Percentiles rank a stretch among this genome's conserved stretches.
phyloP scores from a whole-genome alignment of 495 filamentous ascomycete genomes.

The Cudoniella acicularis region DNA sequence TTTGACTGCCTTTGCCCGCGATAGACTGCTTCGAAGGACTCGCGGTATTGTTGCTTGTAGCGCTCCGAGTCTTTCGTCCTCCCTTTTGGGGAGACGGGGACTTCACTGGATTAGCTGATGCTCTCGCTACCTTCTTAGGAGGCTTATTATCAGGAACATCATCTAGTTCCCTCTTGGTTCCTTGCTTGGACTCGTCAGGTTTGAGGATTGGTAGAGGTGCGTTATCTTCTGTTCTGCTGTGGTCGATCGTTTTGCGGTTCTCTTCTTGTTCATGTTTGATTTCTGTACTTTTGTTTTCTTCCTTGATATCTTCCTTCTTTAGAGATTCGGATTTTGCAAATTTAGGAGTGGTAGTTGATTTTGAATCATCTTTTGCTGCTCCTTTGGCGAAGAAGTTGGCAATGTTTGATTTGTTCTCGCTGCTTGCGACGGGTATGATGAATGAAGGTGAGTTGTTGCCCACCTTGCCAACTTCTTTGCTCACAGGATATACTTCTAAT shows the following conservation, averaged over 20 bases:
- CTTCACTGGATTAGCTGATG: slow-evolving; percentile 19
- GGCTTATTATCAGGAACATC: slow-evolving; percentile 36
- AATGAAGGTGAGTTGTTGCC: slow-evolving; percentile 87
- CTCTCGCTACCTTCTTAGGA: slow-evolving; percentile 41
- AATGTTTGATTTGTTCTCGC: slow-evolving; percentile 86
- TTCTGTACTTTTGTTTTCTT: slow-evolving; percentile 36
- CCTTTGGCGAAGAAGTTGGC: slow-evolving; percentile 75
- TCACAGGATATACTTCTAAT: slow-evolving; percentile 80
- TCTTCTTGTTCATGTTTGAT: slow-evolving; percentile 36
- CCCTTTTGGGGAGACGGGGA: slow-evolving; percentile 6
- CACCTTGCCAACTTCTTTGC: slow-evolving; percentile 89
- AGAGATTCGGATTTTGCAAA: slow-evolving; percentile 13
- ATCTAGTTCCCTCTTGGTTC: slow-evolving; percentile 57
- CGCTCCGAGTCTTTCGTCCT: slow-evolving; percentile 36
- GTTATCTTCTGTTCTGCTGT: slow-evolving; percentile 44
- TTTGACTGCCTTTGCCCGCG: slow-evolving; percentile 57
- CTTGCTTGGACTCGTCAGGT: slow-evolving; percentile 19
- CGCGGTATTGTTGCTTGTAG: slow-evolving; percentile 41
- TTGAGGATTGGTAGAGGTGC: slow-evolving; percentile 38
- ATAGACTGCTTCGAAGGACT: slow-evolving; percentile 44
- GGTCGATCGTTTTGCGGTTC: slow-evolving; percentile 36
- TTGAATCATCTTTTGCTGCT: slow-evolving; percentile 20
- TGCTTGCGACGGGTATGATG: slow-evolving; percentile 74
- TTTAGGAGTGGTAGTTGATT: slow-evolving; percentile 27
- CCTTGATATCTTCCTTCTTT: slow-evolving; percentile 30